Conservation (phyloP, 208 protist species). For the Wallacemonas sp. region DNA sequence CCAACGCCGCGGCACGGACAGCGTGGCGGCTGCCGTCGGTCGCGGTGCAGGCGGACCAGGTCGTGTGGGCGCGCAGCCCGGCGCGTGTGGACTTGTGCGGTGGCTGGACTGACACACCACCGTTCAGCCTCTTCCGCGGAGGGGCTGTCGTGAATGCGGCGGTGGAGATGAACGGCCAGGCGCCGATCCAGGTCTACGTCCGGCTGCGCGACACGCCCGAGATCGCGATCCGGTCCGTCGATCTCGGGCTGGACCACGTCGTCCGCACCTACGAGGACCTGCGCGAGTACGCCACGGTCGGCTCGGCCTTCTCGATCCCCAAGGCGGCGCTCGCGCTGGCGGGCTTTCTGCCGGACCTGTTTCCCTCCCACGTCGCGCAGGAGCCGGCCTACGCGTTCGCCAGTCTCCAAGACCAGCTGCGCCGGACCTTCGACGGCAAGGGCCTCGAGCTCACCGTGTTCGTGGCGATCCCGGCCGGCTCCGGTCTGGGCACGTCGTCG, state of each 20-base stretch:
- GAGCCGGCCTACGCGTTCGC: conserved; percentile 13
- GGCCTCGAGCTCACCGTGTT: conserved; percentile 59
- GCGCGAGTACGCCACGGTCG: conserved; percentile 36
- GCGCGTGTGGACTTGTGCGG: conserved; percentile 61
- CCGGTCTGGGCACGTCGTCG: conserved; percentile 70
- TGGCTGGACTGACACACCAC: conserved; percentile 74
- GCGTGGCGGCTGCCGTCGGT: conserved; percentile 20
- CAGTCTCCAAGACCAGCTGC: conserved; percentile 40
- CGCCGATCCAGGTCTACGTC: conserved; percentile 53
- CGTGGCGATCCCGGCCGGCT: conserved; percentile 56
- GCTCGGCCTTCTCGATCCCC: conserved; percentile 58
- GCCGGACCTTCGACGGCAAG: conserved; percentile 28
- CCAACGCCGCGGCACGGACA: neutral
- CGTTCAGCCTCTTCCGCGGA: conserved; percentile 45
- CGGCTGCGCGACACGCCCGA: conserved; percentile 21
- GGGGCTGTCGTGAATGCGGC: conserved; percentile 67
- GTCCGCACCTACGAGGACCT: conserved; percentile 44
- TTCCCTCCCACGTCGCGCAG: conserved; percentile 9
- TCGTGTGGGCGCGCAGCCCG: conserved; percentile 49
- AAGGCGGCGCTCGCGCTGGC: conserved; percentile 59
- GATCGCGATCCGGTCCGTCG: conserved; percentile 44
- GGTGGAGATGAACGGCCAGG: conserved; percentile 53
- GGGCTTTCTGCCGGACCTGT: conserved; percentile 53
- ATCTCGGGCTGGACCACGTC: conserved; percentile 27
- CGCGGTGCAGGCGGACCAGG: conserved; percentile 38